phyloP scores from a whole-genome alignment of 306 rosid species.

The Corylus americana region DNA sequence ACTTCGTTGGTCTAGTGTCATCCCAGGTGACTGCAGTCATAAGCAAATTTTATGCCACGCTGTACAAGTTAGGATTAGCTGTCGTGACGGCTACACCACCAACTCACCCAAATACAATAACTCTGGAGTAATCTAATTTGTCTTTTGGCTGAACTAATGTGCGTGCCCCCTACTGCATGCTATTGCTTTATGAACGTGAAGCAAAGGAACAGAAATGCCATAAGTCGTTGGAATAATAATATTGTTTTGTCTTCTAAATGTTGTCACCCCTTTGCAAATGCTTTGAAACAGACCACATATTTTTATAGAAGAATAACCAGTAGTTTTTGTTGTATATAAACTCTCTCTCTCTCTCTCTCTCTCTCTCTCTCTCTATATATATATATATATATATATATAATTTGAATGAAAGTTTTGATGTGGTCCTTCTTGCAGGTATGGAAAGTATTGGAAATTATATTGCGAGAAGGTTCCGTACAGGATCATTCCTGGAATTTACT shows the following conservation, averaged over 20 bases:
- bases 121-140: background rate
- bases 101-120: background rate
- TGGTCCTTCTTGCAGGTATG: constrained; percentile 65
- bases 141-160: background rate
- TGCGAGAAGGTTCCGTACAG: constrained; percentile 79
- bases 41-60: background rate
- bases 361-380: too few relatives aligned
- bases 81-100: background rate
- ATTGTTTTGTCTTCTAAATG: too few relatives aligned
- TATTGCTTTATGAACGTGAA: background rate
- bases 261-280: background rate
- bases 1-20: background rate
- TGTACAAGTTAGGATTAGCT: background rate
- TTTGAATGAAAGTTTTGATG: constrained; percentile 13
- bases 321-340: too few relatives aligned
- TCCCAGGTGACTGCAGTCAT: background rate
- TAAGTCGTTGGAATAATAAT: background rate
- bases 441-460: constrained; percentile 84
- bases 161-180: background rate
- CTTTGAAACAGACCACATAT: background rate
- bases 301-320: too few relatives aligned
- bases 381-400: too few relatives aligned
- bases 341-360: too few relatives aligned
- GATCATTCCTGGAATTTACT: constrained; percentile 84
- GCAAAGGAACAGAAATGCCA: background rate